Base-by-base conservation (phyloP, 257 asterid species). In the Solanum lycopersicoides region DNA sequence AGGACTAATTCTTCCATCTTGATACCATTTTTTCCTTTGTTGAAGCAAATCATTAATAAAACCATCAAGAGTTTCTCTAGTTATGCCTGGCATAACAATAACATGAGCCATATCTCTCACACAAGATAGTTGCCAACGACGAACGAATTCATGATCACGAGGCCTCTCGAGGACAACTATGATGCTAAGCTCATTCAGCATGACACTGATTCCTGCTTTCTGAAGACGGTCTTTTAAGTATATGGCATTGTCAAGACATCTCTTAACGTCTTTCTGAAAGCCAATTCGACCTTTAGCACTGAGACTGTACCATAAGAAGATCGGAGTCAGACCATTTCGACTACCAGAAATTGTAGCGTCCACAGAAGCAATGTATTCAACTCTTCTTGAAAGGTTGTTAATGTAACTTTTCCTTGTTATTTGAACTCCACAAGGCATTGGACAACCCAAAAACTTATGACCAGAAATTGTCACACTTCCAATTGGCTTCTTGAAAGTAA, bases 351-450 rank as follows among this genome's bases (percentile, higher is more conserved):
- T 87, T 13, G 91, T 89, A 12, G 91, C 91, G 34, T 89, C 91
- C 2, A 74, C 21, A 4, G 89, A 87, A 75, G 85, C 88, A 32
- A 89, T 72, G 18, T 56, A 89, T 16, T 89, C 90, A 5, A 89
- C 82, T 71, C 73, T 87, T 63, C 72, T 68, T 12, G 91, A 79
- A 25, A 89, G 82, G 7, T 76, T 63, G 41, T 45, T 71, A 30
- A 87, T 89, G 42, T 86, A 85, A 21, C 77, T 28, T 42, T 87
- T 83, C 41, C 91, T 89, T 47, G 91, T 89, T 13, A 89, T 79
- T 47, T 89, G 91, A 20, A 89, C 77, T 21, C 91, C 91, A 72
- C 91, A 89, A 10, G 91, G 91, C 89, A 87, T 89, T 50, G 91
- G 91, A 83, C 89, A 89, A 13, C 91, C 91, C 83, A 89, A 79